Percentiles rank a stretch among this genome's conserved stretches.
Conservation (phyloP, 106 monocot species). For the Ottelia alismoides region DNA sequence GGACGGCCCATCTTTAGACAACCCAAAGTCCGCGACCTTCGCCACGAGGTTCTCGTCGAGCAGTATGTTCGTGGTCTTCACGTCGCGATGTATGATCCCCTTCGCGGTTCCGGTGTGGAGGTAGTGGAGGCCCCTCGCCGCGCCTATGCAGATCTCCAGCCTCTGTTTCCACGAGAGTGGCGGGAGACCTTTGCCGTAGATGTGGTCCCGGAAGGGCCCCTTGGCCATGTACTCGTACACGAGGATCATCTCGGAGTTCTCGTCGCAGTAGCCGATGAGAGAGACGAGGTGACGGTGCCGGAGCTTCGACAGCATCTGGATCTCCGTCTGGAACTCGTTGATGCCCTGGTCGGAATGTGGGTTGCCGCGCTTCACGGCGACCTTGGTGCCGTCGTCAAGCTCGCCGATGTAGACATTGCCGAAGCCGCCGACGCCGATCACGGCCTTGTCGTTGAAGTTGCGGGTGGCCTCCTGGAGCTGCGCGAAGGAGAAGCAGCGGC, state of each 20-base stretch:
- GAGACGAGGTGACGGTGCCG: conserved; percentile 15
- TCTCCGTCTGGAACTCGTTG: conserved; percentile 14
- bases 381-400: conserved; percentile 4
- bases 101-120: conserved; percentile 13
- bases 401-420: conserved; percentile 24
- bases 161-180: conserved; percentile 11
- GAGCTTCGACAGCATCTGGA: conserved; percentile 16
- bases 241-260: conserved; percentile 14
- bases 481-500: conserved; percentile 23
- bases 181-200: conserved; percentile 9
- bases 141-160: conserved; percentile 14
- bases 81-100: conserved; percentile 16
- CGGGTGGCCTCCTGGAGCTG: conserved; percentile 26
- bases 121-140: conserved; percentile 11
- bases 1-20: too few species aligned
- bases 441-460: conserved; percentile 18
- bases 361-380: conserved; percentile 14
- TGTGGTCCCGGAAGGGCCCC: conserved; percentile 9
- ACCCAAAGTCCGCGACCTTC: conserved; percentile 16
- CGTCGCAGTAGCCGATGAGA: conserved; percentile 16
- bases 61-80: conserved; percentile 17
- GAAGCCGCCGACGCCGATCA: conserved; percentile 29
- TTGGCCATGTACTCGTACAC: conserved; percentile 21
- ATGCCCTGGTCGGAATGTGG: conserved; percentile 9
- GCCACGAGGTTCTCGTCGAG: conserved; percentile 11